Conservation (phyloP, 768 basidiomycete genomes). For the Russula sp. region DNA sequence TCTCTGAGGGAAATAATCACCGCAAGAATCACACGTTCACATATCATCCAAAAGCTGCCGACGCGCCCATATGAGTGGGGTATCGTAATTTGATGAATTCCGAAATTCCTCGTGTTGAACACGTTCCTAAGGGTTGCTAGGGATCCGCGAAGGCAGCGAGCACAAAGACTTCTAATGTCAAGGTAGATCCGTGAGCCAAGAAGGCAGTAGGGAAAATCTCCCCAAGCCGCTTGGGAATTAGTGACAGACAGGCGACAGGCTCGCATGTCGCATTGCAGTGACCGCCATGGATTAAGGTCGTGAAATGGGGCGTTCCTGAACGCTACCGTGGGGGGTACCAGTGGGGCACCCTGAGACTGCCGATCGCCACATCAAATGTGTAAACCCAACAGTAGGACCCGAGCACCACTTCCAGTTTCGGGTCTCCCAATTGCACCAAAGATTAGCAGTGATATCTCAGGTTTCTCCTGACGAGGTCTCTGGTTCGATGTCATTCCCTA, state of each 20-base stretch:
- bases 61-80: neutral
- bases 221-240: too few relatives aligned
- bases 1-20: neutral
- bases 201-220: neutral
- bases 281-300: neutral
- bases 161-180: neutral
- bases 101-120: neutral
- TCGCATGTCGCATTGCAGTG: neutral
- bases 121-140: neutral
- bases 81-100: neutral
- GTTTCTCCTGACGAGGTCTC: too few relatives aligned
- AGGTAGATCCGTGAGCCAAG: too few relatives aligned
- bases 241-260: neutral
- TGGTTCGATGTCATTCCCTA: too few relatives aligned
- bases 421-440: too few relatives aligned
- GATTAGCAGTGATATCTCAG: too few relatives aligned
- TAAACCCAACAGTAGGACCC: too few relatives aligned
- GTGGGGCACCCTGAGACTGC: neutral
- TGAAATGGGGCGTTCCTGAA: neutral
- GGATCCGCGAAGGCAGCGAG: neutral
- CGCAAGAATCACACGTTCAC: neutral
- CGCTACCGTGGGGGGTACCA: too few relatives aligned
- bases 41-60: neutral
- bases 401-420: too few relatives aligned
- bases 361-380: neutral